Conservation (phyloP, 345 rosid genomes). For the Sapria himalayana region DNA sequence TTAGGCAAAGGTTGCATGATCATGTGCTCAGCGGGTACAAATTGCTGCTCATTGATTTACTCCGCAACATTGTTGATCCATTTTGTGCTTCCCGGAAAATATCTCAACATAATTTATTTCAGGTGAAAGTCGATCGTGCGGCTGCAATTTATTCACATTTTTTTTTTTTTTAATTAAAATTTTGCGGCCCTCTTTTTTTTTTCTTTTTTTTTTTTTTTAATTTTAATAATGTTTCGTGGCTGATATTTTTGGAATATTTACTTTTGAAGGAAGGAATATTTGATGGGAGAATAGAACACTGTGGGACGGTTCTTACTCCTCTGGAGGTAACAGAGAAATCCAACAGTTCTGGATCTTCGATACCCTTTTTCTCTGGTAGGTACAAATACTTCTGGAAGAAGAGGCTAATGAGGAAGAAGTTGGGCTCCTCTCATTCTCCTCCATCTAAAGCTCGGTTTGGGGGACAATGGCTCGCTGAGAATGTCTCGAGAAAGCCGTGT, state of each 20-base stretch:
- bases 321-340: slow-evolving; percentile 10
- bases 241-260: slow-evolving; percentile 1
- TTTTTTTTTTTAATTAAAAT: neutral
- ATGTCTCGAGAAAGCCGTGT: slow-evolving; percentile 18
- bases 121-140: too few relatives aligned
- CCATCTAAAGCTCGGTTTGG: slow-evolving; percentile 10
- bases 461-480: slow-evolving; percentile 11
- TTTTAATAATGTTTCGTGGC: slow-evolving; percentile 1
- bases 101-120: too few relatives aligned
- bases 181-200: neutral
- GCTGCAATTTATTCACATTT: too few relatives aligned
- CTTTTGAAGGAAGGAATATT: slow-evolving; percentile 16
- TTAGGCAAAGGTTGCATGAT: slow-evolving; percentile 66
- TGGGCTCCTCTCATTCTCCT: slow-evolving; percentile 16
- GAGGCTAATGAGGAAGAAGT: slow-evolving; percentile 20
- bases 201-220: neutral
- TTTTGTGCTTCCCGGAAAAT: too few relatives aligned
- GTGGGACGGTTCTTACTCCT: slow-evolving; percentile 2
- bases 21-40: slow-evolving; percentile 44
- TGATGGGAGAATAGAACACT: slow-evolving; percentile 5
- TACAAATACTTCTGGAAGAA: slow-evolving; percentile 36
- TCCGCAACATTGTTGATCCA: too few relatives aligned
- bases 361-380: slow-evolving; percentile 18
- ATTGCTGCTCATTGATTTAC: slow-evolving; percentile 18
- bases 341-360: slow-evolving; percentile 7